Percentiles rank a stretch among this genome's conserved stretches.
Conservation (phyloP, 176 grass and related monocot genomes). For the Eragrostis curvula region DNA sequence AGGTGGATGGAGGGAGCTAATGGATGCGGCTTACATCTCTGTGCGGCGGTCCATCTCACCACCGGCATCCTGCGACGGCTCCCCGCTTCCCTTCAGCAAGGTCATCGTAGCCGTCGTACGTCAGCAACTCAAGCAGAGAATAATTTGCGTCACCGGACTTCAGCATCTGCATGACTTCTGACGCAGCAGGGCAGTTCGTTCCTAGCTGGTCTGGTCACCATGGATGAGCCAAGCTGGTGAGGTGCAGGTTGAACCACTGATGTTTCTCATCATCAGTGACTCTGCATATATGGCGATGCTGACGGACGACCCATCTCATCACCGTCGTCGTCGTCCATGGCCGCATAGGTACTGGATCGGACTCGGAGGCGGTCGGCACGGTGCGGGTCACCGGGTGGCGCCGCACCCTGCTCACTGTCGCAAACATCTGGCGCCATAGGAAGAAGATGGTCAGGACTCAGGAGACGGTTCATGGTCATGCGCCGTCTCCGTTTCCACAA, state of each 20-base stretch:
- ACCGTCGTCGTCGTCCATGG: neutral
- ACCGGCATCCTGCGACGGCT: too few relatives aligned
- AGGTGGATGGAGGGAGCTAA: too few relatives aligned
- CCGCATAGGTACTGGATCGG: neutral
- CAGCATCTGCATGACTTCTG: neutral
- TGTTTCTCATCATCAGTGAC: neutral
- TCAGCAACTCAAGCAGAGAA: too few relatives aligned
- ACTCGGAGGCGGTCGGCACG: neutral
- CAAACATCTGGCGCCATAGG: neutral
- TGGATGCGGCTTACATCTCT: too few relatives aligned
- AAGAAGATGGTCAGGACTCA: neutral
- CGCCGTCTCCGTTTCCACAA: neutral
- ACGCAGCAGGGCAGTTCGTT: neutral
- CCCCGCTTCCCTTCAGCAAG: too few relatives aligned
- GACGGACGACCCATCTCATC: neutral
- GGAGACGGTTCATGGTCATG: neutral
- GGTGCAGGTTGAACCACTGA: neutral
- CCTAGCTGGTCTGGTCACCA: neutral
- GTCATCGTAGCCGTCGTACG: too few relatives aligned
- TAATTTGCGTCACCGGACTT: neutral
- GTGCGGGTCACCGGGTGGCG: neutral
- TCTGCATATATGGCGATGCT: too few relatives aligned
- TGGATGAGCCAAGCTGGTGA: slow-evolving; percentile 4
- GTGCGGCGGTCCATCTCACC: too few relatives aligned
- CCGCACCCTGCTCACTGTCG: neutral